A percentile compares a stretch with the other conserved stretches of the same genome.
phyloP scores from a whole-genome alignment of 225 moss, liverwort and hornwort genomes.

The Anthoceros angustus region DNA sequence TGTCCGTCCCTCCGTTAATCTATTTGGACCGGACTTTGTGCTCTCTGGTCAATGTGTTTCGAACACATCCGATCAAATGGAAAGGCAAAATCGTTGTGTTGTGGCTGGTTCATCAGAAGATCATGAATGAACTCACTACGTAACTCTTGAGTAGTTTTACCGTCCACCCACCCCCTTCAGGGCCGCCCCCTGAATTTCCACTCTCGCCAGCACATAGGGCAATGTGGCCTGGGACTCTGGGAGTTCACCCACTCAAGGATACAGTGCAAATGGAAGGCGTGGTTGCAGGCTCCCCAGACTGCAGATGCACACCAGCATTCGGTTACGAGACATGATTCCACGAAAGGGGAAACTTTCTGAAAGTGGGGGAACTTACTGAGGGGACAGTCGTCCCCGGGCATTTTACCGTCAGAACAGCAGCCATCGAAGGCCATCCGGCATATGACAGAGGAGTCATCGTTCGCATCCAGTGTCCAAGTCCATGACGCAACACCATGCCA shows the following conservation, averaged over 20 bases:
- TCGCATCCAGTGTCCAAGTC: constrained; percentile 73
- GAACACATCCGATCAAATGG: too few relatives aligned
- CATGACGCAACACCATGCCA: constrained; percentile 94
- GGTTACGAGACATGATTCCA: background rate
- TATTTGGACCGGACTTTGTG: too few relatives aligned
- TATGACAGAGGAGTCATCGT: constrained; percentile 91
- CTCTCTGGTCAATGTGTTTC: too few relatives aligned
- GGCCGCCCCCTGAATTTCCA: constrained; percentile 49
- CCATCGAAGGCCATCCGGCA: constrained; percentile 95
- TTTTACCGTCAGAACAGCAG: constrained; percentile 88
- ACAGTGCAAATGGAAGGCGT: constrained; percentile 85
- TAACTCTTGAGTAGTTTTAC: background rate
- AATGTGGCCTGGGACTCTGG: constrained; percentile 80
- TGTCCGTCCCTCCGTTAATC: too few relatives aligned
- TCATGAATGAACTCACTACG: background rate
- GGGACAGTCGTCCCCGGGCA: constrained; percentile 91
- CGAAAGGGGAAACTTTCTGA: background rate
- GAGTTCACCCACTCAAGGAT: constrained; percentile 95
- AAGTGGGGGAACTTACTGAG: constrained; percentile 27
- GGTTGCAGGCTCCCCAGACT: constrained; percentile 97
- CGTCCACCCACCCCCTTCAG: background rate
- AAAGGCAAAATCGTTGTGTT: too few relatives aligned
- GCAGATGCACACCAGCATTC: constrained; percentile 5
- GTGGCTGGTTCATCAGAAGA: too few relatives aligned
- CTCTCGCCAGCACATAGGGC: constrained; percentile 93